Evolutionary conservation across 441 rosid species (phyloP).

Genomic region (Adansonia madagascariensis): DNA sequence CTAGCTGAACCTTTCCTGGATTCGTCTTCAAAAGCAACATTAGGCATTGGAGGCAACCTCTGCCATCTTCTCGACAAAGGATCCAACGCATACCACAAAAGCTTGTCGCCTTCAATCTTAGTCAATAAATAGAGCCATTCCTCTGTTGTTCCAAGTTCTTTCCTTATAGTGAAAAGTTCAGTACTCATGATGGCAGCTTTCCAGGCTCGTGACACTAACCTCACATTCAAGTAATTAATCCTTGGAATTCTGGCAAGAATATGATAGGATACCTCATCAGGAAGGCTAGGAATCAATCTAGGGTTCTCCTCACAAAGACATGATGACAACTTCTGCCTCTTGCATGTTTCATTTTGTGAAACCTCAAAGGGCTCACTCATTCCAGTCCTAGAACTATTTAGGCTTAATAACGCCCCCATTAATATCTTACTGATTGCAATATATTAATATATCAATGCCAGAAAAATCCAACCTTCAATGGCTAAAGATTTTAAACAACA

Average conservation of each 20-base stretch:
- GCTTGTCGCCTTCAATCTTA: constrained; percentile 65
- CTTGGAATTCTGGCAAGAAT: constrained; percentile 67
- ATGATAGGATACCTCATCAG: constrained; percentile 63
- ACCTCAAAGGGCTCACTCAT: constrained; percentile 33
- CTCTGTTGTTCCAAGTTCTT: constrained; percentile 65
- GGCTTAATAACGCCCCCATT: constrained; percentile 61
- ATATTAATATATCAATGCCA: not conserved
- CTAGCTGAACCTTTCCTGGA: constrained; percentile 48
- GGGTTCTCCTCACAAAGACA: constrained; percentile 36
- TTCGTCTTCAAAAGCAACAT: constrained; percentile 47
- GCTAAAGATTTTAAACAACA: not conserved
- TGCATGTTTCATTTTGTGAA: constrained; percentile 40
- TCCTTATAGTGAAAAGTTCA: constrained; percentile 65
- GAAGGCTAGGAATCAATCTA: constrained; percentile 65
- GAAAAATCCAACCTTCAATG: constrained; percentile 4
- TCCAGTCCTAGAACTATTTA: constrained; percentile 43
- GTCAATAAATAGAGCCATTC: constrained; percentile 84
- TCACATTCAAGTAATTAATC: constrained; percentile 49
- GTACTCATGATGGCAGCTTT: constrained; percentile 55
- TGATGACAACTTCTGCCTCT: constrained; percentile 48
- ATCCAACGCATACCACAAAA: constrained; percentile 75
- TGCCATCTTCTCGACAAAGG: constrained; percentile 75
- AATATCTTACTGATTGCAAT: constrained; percentile 19
- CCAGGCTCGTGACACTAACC: constrained; percentile 72
- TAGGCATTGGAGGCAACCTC: constrained; percentile 77